Evolutionary conservation across 1,284 basidiomycete genomes (phyloP), one percentile per base, ranked within the genome.

Genomic region (Irpex sp.): DNA sequence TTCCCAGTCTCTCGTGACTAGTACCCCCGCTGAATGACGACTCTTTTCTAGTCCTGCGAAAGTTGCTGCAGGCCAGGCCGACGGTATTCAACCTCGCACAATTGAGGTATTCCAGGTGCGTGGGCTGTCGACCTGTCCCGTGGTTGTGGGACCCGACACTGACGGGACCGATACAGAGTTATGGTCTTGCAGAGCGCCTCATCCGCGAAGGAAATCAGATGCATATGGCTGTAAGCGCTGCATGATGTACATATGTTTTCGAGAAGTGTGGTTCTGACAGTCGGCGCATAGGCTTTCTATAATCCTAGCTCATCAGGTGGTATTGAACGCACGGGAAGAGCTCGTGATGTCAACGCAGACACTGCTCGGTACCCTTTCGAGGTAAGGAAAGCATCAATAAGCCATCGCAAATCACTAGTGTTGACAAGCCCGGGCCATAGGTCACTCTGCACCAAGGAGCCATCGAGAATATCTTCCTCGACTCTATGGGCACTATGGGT

Each of bases 1-100:
- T 46, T 31, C 17, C 56, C 19, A 35, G 19, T 15, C 35, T 36
- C 11, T 11, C 13, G 37, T n/a, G 59, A 19, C 21, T 39, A 5
- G 11, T 7, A 9, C 43, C 17, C 9, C n/a, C 49, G 37, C 47
- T 63, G 15, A 17, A 17, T 13, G 54, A 37, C 57, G 33, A 26
- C 26, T 26, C 11, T 56, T 13, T 43, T 8, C 49, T 63, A 91
- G 89, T 65, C 81, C 86, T 4, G 65, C 67, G 13, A 86, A 82
- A 68, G 81, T 90, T 11, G 71, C 79, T 43, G 84, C 85, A 5
- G 92, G 92, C 13, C 90, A 92, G 69, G 91, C 90, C 0, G 91
- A 93, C 70, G 91, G 90, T 4, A 87, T 93, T 58, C 88, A 91
- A 70, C 88, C 89, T 0, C 81, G 90, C 47, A 90, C 89, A 0